Conservation (phyloP, 1,284 basidiomycete genomes). For the Inonotus hispidus region DNA sequence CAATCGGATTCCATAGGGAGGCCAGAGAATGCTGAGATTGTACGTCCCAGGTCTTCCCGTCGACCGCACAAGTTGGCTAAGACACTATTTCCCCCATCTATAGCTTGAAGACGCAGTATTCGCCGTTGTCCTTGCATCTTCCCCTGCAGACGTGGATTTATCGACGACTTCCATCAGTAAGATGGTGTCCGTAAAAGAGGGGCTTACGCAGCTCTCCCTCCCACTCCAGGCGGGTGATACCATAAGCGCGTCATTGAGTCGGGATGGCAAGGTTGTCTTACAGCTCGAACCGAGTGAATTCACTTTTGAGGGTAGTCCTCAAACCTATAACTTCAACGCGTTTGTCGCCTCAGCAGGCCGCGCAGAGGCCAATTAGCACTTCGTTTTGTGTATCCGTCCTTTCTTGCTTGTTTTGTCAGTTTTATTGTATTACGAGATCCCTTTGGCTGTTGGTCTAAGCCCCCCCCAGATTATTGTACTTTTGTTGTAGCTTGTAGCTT, state of each 20-base stretch:
- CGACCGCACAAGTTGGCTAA: neutral
- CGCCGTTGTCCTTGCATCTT: conserved; percentile 37
- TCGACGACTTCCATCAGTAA: conserved; percentile 41
- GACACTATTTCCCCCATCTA: neutral
- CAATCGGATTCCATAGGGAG: conserved; percentile 45
- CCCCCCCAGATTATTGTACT: no score
- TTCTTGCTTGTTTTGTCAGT: neutral
- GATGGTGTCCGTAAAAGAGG: conserved; percentile 49
- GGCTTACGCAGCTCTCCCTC: conserved; percentile 62
- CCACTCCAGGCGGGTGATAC: conserved; percentile 51
- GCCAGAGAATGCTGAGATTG: conserved; percentile 53
- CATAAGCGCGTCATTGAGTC: conserved; percentile 54
- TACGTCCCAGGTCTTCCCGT: conserved; percentile 20
- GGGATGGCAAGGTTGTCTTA: conserved; percentile 49
- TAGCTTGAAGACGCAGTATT: conserved; percentile 45
- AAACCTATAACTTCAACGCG: conserved; percentile 61
- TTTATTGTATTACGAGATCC: neutral
- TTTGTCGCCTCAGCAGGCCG: conserved; percentile 42
- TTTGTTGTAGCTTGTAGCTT: no score
- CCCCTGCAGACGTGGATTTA: conserved; percentile 46
- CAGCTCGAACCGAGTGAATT: conserved; percentile 45
- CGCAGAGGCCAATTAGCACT: neutral
- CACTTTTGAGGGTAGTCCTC: conserved; percentile 46
- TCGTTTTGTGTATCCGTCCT: neutral
- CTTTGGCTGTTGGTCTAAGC: neutral